Base-by-base conservation (phyloP, 2,329 filamentous ascomycete genomes). In the Neofusicoccum parvum region DNA sequence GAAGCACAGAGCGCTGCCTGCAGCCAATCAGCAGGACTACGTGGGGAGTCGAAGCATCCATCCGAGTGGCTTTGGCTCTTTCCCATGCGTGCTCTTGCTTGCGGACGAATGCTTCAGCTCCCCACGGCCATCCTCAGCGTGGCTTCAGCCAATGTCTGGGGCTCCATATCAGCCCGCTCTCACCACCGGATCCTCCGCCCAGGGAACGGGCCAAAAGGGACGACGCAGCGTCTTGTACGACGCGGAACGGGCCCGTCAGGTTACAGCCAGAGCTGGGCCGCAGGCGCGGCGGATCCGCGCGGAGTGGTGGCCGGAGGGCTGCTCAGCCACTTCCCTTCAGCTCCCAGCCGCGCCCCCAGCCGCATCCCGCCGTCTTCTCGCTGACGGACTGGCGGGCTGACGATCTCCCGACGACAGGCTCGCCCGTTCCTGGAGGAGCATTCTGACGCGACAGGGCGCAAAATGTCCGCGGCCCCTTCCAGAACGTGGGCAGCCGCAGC, bases 401-500 rank as follows among this genome's bases (percentile, higher is more conserved):
- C 14, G 5, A 17, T 58, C 23, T 45, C 14, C 7, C 17, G 53
- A n/a, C 5, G 20, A 43, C 20, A 5, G 45, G 48, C 2, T 15
- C 10, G 3, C 11, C 23, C 20, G 23, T 2, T 15, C 12, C 12
- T 15, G 11, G 3, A 23, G 48, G 27, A 12, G n/a, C 5, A 1
- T 14, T 49, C 5, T 50, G 12, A 7, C 20, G 5, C 0, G 9
- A 10, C 5, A 5, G 10, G 37, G 34, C 17, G 54, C 14, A 17
- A 45, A 58, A 32, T 45, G 7, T 12, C 39, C 27, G 27, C 27
- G 27, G 54, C 15, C 56, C 5, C 56, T 60, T 60, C 56, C 56
- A 60, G 56, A 60, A 60, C 56, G 56, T 60, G 56, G 56, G 34
- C 23, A 36, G 54, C 53, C 45, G 53, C 53, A 58, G 53, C 10